phyloP scores from a whole-genome alignment of 805 yeast species.

The Ogataea kodamae region DNA sequence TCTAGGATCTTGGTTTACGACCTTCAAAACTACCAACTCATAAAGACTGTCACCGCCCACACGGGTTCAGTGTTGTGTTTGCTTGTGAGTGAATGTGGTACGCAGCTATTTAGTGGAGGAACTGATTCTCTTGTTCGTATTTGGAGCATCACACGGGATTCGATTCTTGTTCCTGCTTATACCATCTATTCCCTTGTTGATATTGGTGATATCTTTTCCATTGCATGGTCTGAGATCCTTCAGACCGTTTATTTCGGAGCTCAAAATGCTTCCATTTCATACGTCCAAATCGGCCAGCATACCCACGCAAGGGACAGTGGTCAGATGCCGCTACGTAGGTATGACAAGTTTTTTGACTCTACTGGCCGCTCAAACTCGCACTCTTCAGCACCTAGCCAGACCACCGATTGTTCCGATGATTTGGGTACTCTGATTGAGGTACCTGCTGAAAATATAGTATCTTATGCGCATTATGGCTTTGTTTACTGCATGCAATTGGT shows the following conservation, averaged over 20 bases:
- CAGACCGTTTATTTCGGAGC: conserved; percentile 79
- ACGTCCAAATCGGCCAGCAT: conserved; percentile 45
- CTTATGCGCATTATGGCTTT: conserved; percentile 91
- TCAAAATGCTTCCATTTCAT: conserved; percentile 85
- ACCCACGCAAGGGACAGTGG: conserved; percentile 29
- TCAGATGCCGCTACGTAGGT: conserved; percentile 61
- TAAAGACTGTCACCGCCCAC: conserved; percentile 55
- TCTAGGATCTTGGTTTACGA: conserved; percentile 74
- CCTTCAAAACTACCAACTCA: conserved; percentile 56
- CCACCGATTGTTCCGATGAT: conserved; percentile 17
- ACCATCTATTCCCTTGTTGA: conserved; percentile 82
- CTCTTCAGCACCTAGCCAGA: conserved; percentile 5
- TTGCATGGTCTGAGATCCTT: conserved; percentile 60
- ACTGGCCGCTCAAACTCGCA: conserved; percentile 43
- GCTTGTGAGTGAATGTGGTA: conserved; percentile 50
- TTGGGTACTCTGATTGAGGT: conserved; percentile 53
- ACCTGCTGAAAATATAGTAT: conserved; percentile 58
- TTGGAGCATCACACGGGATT: conserved; percentile 59
- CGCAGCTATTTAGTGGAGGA: conserved; percentile 75
- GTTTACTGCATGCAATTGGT: conserved; percentile 62
- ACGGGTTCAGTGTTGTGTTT: conserved; percentile 73
- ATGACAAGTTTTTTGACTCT: conserved; percentile 86
- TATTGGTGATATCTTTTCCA: conserved; percentile 89
- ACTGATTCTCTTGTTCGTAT: conserved; percentile 86
- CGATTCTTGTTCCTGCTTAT: conserved; percentile 38